A percentile compares a stretch with the other conserved stretches of the same genome.
These are phyloP conservation scores for Podosphaera aphanis DNA, from an alignment of 2,329 filamentous ascomycete species.

Conservation along the genomic window DNA sequence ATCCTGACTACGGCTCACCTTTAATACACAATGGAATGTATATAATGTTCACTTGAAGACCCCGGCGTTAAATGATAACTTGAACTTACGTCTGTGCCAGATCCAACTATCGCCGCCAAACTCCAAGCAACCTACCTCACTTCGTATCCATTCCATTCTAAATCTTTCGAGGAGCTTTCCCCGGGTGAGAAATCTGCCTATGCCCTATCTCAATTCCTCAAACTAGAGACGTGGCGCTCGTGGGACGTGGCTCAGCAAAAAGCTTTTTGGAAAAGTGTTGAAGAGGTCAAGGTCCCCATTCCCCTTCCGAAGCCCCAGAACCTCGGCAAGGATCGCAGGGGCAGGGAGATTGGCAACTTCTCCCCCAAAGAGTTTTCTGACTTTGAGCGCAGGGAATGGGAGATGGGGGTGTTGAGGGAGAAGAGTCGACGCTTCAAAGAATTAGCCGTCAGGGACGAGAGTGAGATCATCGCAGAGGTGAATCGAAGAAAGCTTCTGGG, in stretches of 20 bases:
- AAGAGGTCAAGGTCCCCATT: slow-evolving; percentile 10
- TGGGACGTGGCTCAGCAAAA: slow-evolving; percentile 10
- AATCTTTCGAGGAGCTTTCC: slow-evolving; percentile 8
- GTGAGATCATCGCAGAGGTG: slow-evolving; percentile 11
- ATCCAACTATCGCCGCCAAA: slow-evolving; percentile 12
- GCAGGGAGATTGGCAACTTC: slow-evolving; percentile 9
- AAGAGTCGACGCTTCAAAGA: slow-evolving; percentile 9
- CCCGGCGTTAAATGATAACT: not conserved
- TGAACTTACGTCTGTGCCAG: slow-evolving; percentile 2
- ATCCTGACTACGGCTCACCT: not conserved
- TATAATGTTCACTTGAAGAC: not conserved
- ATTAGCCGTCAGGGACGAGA: slow-evolving; percentile 1
- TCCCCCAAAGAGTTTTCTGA: slow-evolving; percentile 8
- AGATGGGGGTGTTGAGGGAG: slow-evolving; percentile 6
- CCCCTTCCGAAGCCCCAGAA: slow-evolving; percentile 9
- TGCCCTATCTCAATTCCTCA: slow-evolving; percentile 8
- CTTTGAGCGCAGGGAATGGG: slow-evolving; percentile 6
- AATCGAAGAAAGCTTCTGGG: slow-evolving; percentile 11
- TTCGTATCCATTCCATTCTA: slow-evolving; percentile 9
- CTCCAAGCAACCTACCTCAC: slow-evolving; percentile 10
- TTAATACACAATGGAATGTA: not conserved
- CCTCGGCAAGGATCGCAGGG: slow-evolving; percentile 10
- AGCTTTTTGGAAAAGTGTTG: slow-evolving; percentile 11
- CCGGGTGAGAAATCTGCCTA: slow-evolving; percentile 10
- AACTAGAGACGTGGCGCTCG: slow-evolving; percentile 9